These are phyloP conservation scores for Globisporangium polare DNA, from an alignment of 352 stramenopile species.

Conservation along the genomic window DNA sequence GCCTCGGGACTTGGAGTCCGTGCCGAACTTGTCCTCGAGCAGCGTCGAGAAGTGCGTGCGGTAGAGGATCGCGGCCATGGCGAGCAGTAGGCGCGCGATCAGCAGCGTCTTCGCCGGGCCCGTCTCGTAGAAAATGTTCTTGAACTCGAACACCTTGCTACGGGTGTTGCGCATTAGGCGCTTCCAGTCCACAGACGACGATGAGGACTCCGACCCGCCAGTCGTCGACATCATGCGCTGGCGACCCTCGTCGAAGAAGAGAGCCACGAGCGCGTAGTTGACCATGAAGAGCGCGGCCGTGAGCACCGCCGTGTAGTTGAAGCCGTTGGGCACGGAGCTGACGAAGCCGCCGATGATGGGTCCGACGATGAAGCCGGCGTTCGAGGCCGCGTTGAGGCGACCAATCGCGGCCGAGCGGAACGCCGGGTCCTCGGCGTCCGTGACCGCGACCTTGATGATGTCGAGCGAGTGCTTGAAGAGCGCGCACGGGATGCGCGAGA, in stretches of 20 bases:
- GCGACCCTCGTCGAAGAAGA: conserved; percentile 37
- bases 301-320: conserved; percentile 79
- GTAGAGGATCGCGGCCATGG: conserved; percentile 74
- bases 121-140: conserved; percentile 55
- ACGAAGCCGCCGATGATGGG: conserved; percentile 70
- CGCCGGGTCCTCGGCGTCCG: conserved; percentile 41
- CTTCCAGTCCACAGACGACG: conserved; percentile 23
- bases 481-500: conserved; percentile 65
- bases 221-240: conserved; percentile 3
- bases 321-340: conserved; percentile 59
- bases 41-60: conserved; percentile 75
- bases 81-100: conserved; percentile 62
- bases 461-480: conserved; percentile 85
- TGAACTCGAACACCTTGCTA: conserved; percentile 60
- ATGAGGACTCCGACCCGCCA: neutral
- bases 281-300: conserved; percentile 59
- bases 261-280: conserved; percentile 65
- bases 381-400: conserved; percentile 68
- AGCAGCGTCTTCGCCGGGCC: conserved; percentile 64
- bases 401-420: conserved; percentile 50
- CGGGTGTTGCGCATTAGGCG: conserved; percentile 40
- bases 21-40: conserved; percentile 76
- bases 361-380: conserved; percentile 73
- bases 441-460: conserved; percentile 70
- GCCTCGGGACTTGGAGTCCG: conserved; percentile 53